Percentiles rank a stretch among this genome's conserved stretches.
These are phyloP conservation scores for Pythium periplocum DNA, from an alignment of 352 stramenopile species.

Conservation along the genomic window DNA sequence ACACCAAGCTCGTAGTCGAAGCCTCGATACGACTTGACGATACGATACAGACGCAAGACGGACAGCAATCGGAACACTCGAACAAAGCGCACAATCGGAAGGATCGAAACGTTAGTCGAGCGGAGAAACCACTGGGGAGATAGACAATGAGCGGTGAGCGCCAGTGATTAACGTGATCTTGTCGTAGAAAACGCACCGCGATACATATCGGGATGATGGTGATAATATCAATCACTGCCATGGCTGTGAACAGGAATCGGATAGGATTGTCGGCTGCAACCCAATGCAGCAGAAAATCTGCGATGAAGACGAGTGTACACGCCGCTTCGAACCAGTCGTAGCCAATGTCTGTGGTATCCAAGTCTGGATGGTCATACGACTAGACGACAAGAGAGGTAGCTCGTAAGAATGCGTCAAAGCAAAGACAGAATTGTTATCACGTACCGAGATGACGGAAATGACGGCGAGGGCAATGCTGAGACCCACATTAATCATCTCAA, in stretches of 20 bases:
- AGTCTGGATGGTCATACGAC: too few relatives aligned
- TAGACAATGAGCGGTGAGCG: conserved; percentile 1
- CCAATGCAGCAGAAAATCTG: conserved; percentile 48
- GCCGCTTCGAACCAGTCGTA: conserved; percentile 33
- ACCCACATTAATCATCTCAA: conserved; percentile 39
- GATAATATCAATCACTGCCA: conserved; percentile 50
- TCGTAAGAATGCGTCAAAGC: too few relatives aligned
- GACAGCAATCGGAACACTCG: conserved; percentile 54
- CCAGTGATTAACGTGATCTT: background rate
- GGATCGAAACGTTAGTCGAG: conserved; percentile 25
- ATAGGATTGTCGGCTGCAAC: conserved; percentile 32
- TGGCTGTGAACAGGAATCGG: conserved; percentile 40
- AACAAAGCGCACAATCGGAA: conserved; percentile 43
- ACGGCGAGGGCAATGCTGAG: conserved; percentile 41
- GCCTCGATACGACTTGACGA: conserved; percentile 45
- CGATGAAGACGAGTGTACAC: conserved; percentile 34
- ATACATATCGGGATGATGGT: conserved; percentile 44
- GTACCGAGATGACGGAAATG: conserved; percentile 32
- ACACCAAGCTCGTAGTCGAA: conserved; percentile 56
- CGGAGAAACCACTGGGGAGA: conserved; percentile 14
- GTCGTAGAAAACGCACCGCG: conserved; percentile 14
- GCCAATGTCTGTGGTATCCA: background rate
- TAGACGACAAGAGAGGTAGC: too few relatives aligned
- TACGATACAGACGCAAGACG: conserved; percentile 50
- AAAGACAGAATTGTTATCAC: too few relatives aligned